These are phyloP conservation scores for Cotoneaster glaucophyllus DNA, from an alignment of 306 rosid species.

Conservation along the genomic window DNA sequence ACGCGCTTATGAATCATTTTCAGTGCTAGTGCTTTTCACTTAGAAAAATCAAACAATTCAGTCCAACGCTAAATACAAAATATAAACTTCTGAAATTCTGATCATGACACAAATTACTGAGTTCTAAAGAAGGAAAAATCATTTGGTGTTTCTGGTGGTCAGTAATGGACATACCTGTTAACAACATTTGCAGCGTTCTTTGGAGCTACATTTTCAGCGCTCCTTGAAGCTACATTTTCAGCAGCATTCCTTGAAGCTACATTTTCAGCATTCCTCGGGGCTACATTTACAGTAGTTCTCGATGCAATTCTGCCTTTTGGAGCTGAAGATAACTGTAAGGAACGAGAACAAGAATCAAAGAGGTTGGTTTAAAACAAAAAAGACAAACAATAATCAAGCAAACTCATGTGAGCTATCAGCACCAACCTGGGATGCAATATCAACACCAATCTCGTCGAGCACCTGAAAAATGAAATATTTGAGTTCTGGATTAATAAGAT, in stretches of 20 bases:
- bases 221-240: slow-evolving; percentile 49
- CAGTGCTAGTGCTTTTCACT: not conserved
- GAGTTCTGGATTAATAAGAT: not conserved
- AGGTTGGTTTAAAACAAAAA: slow-evolving; percentile 1
- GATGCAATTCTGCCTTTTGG: slow-evolving; percentile 93
- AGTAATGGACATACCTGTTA: slow-evolving; percentile 35
- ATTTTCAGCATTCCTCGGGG: slow-evolving; percentile 56
- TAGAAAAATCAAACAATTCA: not conserved
- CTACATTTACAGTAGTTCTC: slow-evolving; percentile 49
- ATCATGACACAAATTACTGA: not conserved
- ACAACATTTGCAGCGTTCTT: slow-evolving; percentile 43
- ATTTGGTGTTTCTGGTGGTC: not conserved
- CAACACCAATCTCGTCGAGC: slow-evolving; percentile 98
- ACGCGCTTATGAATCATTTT: not conserved
- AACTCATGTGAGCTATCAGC: slow-evolving; percentile 6
- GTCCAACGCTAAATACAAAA: not conserved
- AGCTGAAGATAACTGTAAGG: slow-evolving; percentile 78
- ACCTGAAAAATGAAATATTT: slow-evolving; percentile 37
- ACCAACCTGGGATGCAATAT: slow-evolving; percentile 93
- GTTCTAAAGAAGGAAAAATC: not conserved
- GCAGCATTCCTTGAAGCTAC: slow-evolving; percentile 44
- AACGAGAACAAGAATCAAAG: not conserved
- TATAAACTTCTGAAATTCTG: not conserved
- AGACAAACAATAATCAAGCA: not conserved
- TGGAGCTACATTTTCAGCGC: slow-evolving; percentile 46